These are phyloP conservation scores for Coemansia sp. DNA, from an alignment of 192 early-diverging fungal genomes.

Conservation along the genomic window DNA sequence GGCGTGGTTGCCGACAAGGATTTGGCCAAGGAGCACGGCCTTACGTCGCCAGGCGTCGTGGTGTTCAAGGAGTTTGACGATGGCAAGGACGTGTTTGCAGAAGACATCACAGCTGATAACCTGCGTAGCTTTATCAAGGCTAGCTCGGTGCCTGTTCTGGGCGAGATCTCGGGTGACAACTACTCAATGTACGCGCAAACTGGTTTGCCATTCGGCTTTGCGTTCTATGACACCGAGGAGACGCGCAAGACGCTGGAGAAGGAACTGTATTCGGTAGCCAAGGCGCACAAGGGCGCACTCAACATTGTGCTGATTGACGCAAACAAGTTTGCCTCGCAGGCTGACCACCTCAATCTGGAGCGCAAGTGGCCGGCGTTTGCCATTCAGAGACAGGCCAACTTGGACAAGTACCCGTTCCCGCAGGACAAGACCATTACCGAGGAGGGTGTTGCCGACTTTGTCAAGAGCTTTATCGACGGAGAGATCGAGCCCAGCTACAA, in stretches of 20 bases:
- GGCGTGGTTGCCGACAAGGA: conserved; percentile 71
- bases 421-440: conserved; percentile 67
- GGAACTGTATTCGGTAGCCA: conserved; percentile 71
- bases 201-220: conserved; percentile 87
- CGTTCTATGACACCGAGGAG: conserved; percentile 75
- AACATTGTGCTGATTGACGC: conserved; percentile 93
- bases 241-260: conserved; percentile 59
- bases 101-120: conserved; percentile 57
- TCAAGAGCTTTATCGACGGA: conserved; percentile 65
- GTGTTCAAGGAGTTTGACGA: conserved; percentile 94
- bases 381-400: conserved; percentile 73
- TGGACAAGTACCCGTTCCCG: conserved; percentile 84
- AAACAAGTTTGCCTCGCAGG: conserved; percentile 80
- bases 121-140: conserved; percentile 73
- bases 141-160: conserved; percentile 83
- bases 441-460: conserved; percentile 62
- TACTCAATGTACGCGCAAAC: conserved; percentile 82
- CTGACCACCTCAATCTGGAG: conserved; percentile 85
- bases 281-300: conserved; percentile 83
- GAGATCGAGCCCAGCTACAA: conserved; percentile 77
- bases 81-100: conserved; percentile 70
- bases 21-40: conserved; percentile 56
- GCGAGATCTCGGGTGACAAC: conserved; percentile 87
- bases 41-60: conserved; percentile 67
- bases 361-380: conserved; percentile 91